A percentile compares a stretch with the other conserved stretches of the same genome.
These are phyloP conservation scores for Tolypocladium inflatum DNA, from an alignment of 2,329 filamentous ascomycete genomes.

Conservation along the genomic window DNA sequence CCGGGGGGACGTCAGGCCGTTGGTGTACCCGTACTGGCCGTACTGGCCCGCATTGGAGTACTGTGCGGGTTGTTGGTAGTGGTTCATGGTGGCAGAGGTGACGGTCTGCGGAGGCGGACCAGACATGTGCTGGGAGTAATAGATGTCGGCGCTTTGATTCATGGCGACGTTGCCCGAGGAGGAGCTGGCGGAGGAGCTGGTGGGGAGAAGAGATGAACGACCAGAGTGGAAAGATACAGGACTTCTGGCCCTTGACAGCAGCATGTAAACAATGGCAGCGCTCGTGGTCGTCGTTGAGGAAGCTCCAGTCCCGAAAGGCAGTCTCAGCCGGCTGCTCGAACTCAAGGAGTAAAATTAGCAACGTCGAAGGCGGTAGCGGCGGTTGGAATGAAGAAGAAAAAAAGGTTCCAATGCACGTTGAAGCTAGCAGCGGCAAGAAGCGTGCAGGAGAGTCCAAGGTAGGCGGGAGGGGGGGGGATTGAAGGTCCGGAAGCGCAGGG, in stretches of 20 bases:
- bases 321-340: neutral
- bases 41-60: conserved; percentile 57
- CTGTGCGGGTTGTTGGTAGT: conserved; percentile 65
- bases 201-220: conserved; percentile 19
- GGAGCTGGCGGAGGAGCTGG: conserved; percentile 27
- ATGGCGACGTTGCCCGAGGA: conserved; percentile 44
- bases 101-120: conserved; percentile 68
- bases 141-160: conserved; percentile 83
- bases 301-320: neutral
- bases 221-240: neutral
- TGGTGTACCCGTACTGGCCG: conserved; percentile 63
- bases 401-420: neutral
- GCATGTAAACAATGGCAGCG: neutral
- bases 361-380: neutral
- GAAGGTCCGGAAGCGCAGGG: neutral
- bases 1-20: conserved; percentile 71
- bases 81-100: conserved; percentile 61
- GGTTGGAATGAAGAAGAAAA: neutral
- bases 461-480: neutral
- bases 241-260: neutral
- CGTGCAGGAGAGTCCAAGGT: neutral
- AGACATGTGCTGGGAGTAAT: conserved; percentile 74
- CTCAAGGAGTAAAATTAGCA: neutral
- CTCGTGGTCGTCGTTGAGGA: neutral
- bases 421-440: neutral